A percentile compares a stretch with the other conserved stretches of the same genome.
phyloP scores from a whole-genome alignment of 2,329 filamentous ascomycete genomes.

The Orbilia oligospora region DNA sequence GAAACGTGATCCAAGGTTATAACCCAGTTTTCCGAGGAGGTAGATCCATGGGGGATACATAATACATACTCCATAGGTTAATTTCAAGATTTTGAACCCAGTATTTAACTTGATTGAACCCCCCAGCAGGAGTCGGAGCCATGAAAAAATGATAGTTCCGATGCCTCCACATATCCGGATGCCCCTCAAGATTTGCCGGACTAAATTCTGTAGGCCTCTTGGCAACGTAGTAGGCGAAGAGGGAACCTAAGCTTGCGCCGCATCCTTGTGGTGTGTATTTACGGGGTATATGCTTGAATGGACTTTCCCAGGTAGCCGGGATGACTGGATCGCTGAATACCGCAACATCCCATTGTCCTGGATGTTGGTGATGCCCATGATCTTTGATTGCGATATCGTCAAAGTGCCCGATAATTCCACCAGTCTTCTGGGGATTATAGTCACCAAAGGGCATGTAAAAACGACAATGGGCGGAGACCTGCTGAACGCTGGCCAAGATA shows the following conservation, averaged over 20 bases:
- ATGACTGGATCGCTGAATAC: conserved; percentile 31
- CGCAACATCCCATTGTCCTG: conserved; percentile 23
- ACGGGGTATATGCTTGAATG: background rate
- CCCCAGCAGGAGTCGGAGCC: background rate
- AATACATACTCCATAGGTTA: no score
- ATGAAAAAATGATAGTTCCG: background rate
- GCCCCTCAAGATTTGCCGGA: no score
- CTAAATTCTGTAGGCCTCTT: background rate
- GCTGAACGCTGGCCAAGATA: no score
- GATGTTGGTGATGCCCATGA: background rate
- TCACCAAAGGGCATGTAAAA: no score
- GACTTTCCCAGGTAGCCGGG: conserved; percentile 8
- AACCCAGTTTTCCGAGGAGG: no score
- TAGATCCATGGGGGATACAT: no score
- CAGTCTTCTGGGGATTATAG: no score
- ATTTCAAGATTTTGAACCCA: no score
- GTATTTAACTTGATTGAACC: no score
- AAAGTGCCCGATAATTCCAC: background rate
- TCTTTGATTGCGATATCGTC: background rate
- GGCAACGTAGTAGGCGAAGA: background rate
- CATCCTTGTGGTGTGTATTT: conserved; percentile 14
- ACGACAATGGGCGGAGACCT: no score
- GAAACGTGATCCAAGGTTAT: no score
- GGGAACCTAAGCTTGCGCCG: background rate
- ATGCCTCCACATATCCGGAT: background rate